These are phyloP conservation scores for Endocalyx cinctus DNA, from an alignment of 2,329 filamentous ascomycete species.

Conservation along the genomic window DNA sequence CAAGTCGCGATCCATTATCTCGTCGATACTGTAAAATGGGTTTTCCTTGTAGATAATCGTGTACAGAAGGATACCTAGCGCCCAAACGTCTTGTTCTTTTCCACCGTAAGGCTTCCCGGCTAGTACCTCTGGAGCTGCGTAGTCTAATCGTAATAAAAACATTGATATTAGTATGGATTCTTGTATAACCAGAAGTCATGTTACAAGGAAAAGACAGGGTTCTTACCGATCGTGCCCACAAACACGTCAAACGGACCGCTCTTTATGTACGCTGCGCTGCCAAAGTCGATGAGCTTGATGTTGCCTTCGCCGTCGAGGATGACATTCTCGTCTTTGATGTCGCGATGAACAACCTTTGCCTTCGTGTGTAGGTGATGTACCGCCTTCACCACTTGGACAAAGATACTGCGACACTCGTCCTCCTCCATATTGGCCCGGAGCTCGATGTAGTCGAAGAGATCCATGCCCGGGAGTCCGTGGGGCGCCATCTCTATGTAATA, in stretches of 20 bases:
- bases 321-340: conserved; percentile 99
- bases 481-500: conserved; percentile 99
- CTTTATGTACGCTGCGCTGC: conserved; percentile 96
- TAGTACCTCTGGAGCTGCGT: conserved; percentile 95
- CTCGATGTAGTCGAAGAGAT: conserved; percentile 98
- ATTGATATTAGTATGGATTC: too few relatives aligned
- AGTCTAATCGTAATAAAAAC: conserved; percentile 60
- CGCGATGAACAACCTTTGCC: conserved; percentile 88
- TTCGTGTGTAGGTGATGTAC: conserved; percentile 88
- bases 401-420: conserved; percentile 87
- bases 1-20: conserved; percentile 96
- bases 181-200: too few relatives aligned
- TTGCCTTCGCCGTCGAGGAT: conserved; percentile 91
- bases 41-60: conserved; percentile 99
- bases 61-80: conserved; percentile 91
- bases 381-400: conserved; percentile 85
- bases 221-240: conserved; percentile 91
- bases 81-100: conserved; percentile 98
- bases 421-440: conserved; percentile 96
- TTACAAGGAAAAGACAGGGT: too few relatives aligned
- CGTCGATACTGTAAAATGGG: conserved; percentile 97
- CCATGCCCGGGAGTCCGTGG: conserved; percentile 94
- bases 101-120: conserved; percentile 88
- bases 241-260: conserved; percentile 98
- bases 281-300: conserved; percentile 97